Base-by-base conservation (phyloP, 1,284 basidiomycete species). In the Cronartium quercuum region DNA sequence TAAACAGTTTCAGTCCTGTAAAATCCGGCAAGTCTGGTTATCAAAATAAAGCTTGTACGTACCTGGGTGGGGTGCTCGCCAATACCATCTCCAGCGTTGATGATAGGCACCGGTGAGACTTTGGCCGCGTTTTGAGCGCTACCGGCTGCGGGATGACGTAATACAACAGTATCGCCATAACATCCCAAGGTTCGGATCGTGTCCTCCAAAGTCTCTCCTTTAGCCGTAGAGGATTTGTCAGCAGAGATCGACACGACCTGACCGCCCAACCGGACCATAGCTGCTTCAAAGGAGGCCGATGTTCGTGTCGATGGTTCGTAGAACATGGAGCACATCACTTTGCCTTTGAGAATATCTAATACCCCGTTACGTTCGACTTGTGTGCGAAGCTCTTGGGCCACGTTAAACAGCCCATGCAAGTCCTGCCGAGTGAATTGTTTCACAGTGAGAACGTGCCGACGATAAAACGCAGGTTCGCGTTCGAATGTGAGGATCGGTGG, bases 231-330 rank as follows among this genome's bases (percentile, higher is more conserved):
- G 7, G 93, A 95, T 10, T 86, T 86, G 70, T 92, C 91, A 2
- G 88, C 88, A 66, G 87, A 87, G 64, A 98, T 87, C 76, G 90
- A 87, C 37, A 98, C 90, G 57, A 98, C 95, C 80, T 95, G 89
- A 51, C 96, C 96, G 66, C 96, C 96, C 79, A 93, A 92, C 68
- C 96, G 88, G 82, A 95, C 94, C 96, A 98, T 98, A 13, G 96
- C 96, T 7, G 95, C 91, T 82, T 99, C 95, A 81, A 99, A 99
- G n/a, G 95, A 98, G 15, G 90, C 87, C 76, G 90, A 92, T 1
- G 96, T 99, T 68, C 96, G 87, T 0, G 96, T 99, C 9, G 94
- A 97, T 1, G 96, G 92, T 82, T 99, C 96, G 83, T 95, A 99
- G 86, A 99, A 99, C 51, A 97, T 83, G n/a, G 90, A 95, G 81